Percentiles rank a stretch among this genome's conserved stretches.
Evolutionary conservation across 179 eudicot genomes (phyloP).

Genomic region (Carnegiea gigantea): DNA sequence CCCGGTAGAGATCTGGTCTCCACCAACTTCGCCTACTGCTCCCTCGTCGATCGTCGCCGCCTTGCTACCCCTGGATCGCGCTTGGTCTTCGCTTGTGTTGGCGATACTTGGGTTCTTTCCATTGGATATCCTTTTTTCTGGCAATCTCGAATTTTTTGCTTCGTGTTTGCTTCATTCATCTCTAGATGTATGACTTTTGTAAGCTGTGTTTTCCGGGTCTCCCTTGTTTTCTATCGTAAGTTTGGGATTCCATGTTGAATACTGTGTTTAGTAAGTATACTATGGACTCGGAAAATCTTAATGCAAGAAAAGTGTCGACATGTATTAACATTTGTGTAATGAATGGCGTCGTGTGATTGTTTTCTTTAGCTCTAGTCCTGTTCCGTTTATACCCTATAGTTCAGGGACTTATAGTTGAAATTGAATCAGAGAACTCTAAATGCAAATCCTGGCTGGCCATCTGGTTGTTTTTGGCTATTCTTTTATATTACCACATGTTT

Average conservation of each 20-base stretch:
- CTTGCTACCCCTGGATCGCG: slow-evolving; percentile 53
- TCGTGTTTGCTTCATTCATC: neutral
- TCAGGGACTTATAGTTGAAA: neutral
- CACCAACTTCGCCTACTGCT: slow-evolving; percentile 73
- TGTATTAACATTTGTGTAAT: too few species aligned
- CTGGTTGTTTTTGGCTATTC: neutral
- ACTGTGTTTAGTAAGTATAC: neutral
- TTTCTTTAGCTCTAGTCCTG: too few species aligned
- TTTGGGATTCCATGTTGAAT: neutral
- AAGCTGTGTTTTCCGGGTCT: too few species aligned
- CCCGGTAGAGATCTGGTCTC: slow-evolving; percentile 67
- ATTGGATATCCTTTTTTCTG: slow-evolving; percentile 40
- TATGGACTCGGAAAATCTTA: too few species aligned
- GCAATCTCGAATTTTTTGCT: neutral
- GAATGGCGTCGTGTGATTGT: too few species aligned
- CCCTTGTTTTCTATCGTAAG: too few species aligned
- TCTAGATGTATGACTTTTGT: neutral
- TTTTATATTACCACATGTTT: neutral
- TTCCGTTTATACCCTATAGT: neutral
- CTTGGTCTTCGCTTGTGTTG: slow-evolving; percentile 42
- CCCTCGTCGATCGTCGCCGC: slow-evolving; percentile 56
- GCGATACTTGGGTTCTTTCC: slow-evolving; percentile 50
- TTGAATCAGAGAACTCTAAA: neutral
- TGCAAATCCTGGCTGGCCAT: neutral
- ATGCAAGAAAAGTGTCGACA: too few species aligned